Conservation (phyloP, 495 filamentous ascomycete genomes). For the Neurospora sublineolata region DNA sequence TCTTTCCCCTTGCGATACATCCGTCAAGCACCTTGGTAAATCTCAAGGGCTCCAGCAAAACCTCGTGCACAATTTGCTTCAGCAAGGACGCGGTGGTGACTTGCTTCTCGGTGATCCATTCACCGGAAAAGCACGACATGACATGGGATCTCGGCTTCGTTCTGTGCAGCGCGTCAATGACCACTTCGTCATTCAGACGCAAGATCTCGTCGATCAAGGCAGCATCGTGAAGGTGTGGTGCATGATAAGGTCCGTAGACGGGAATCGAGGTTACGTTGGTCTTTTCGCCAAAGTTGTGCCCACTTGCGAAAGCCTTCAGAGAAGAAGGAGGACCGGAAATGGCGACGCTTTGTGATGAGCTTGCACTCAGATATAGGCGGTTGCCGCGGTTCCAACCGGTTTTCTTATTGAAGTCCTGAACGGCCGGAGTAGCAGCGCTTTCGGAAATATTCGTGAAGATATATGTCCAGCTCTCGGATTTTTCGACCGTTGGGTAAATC, state of each 20-base stretch:
- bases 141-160: slow-evolving; percentile 43
- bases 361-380: slow-evolving; percentile 63
- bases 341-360: slow-evolving; percentile 56
- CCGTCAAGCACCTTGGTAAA: slow-evolving; percentile 48
- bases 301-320: slow-evolving; percentile 45
- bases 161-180: slow-evolving; percentile 28
- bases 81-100: slow-evolving; percentile 38
- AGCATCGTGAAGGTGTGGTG: slow-evolving; percentile 54
- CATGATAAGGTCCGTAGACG: slow-evolving; percentile 74
- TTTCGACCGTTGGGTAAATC: slow-evolving; percentile 36
- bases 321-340: slow-evolving; percentile 68
- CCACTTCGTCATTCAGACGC: slow-evolving; percentile 24
- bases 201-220: slow-evolving; percentile 53
- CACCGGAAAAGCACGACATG: slow-evolving; percentile 47
- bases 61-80: slow-evolving; percentile 42
- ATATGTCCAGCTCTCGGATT: slow-evolving; percentile 46
- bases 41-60: slow-evolving; percentile 45
- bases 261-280: slow-evolving; percentile 44
- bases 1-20: slow-evolving; percentile 31
- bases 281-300: slow-evolving; percentile 42
- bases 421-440: slow-evolving; percentile 30
- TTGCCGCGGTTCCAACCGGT: slow-evolving; percentile 30
- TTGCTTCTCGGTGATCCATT: slow-evolving; percentile 25
- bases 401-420: slow-evolving; percentile 41
- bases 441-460: slow-evolving; percentile 36